phyloP scores from a whole-genome alignment of 768 basidiomycete genomes.

The Bullera alba region DNA sequence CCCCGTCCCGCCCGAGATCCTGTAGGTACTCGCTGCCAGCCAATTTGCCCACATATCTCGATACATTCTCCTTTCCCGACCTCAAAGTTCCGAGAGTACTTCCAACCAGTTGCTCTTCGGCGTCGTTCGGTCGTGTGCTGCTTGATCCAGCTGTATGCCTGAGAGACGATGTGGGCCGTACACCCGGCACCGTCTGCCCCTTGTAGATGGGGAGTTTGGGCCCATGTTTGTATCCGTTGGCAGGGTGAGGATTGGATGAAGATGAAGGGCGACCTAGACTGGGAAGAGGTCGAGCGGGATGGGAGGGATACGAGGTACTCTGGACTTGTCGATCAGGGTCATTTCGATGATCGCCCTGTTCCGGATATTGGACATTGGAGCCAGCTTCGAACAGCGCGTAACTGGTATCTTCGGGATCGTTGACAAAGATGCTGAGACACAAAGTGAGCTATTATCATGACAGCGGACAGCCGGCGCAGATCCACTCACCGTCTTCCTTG shows the following conservation, averaged over 20 bases:
- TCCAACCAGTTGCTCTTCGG: not conserved
- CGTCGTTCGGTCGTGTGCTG: not conserved
- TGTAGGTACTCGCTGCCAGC: slow-evolving; percentile 1
- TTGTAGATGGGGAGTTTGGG: not conserved
- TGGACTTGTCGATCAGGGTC: not conserved
- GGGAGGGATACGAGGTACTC: not conserved
- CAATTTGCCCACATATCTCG: not conserved
- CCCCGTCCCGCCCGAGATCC: not conserved
- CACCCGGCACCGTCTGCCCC: too few relatives aligned
- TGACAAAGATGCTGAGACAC: not conserved
- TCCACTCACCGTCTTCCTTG: not conserved
- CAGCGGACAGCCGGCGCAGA: too few relatives aligned
- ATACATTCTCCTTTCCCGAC: not conserved
- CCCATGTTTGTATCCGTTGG: not conserved
- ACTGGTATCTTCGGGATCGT: not conserved
- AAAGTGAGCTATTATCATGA: not conserved
- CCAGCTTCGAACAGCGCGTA: not conserved
- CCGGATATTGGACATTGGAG: not conserved
- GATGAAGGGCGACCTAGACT: not conserved
- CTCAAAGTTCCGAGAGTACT: not conserved
- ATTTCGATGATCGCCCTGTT: not conserved
- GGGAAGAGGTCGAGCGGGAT: not conserved
- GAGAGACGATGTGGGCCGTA: too few relatives aligned
- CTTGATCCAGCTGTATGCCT: not conserved
- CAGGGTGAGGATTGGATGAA: not conserved